Evolutionary conservation across 139 green algal genomes (phyloP).

Genomic region (Coelastrella sp.): DNA sequence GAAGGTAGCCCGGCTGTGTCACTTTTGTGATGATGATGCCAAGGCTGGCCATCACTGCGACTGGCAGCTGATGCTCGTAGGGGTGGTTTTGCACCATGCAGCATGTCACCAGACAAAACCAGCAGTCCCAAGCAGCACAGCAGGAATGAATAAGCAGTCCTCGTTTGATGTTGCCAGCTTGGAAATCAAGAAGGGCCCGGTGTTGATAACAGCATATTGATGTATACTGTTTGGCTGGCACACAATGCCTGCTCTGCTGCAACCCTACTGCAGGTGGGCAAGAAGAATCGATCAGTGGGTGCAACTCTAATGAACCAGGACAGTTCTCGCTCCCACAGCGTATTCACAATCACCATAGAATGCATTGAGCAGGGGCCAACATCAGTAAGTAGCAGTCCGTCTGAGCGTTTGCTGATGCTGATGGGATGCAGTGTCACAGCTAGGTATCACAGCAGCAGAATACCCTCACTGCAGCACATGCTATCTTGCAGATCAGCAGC

Average conservation of each 20-base stretch:
- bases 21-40: no score
- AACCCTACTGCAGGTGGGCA: slow-evolving; percentile 69
- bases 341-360: slow-evolving; percentile 93
- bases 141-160: not conserved
- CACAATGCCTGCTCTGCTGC: not conserved
- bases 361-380: slow-evolving; percentile 57
- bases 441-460: not conserved
- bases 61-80: no score
- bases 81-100: no score
- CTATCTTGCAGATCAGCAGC: not conserved
- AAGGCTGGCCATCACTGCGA: no score
- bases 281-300: slow-evolving; percentile 83
- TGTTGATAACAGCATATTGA: not conserved
- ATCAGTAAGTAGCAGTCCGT: slow-evolving; percentile 36
- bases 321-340: slow-evolving; percentile 86
- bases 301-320: slow-evolving; percentile 93
- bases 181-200: no score
- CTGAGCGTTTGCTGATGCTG: not conserved
- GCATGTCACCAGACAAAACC: no score
- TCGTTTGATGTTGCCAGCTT: no score
- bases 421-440: not conserved
- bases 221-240: not conserved
- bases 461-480: not conserved
- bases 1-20: not conserved
- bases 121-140: not conserved